Conservation (phyloP, 2,329 filamentous ascomycete genomes). For the Sphaerostilbella broomeana region DNA sequence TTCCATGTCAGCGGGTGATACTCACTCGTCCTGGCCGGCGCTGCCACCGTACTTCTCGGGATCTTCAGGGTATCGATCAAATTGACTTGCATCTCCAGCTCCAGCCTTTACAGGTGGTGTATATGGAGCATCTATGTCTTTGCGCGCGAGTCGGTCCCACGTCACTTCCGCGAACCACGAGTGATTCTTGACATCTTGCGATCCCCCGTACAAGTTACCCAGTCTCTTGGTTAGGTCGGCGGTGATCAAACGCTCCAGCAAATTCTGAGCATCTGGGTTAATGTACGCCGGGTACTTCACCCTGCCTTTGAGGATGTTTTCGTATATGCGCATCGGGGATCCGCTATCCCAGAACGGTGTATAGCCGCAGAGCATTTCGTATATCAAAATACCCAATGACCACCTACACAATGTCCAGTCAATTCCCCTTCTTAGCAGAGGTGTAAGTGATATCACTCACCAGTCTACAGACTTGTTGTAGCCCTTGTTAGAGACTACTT, state of each 20-base stretch:
- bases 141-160: conserved; percentile 88
- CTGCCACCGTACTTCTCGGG: conserved; percentile 79
- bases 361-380: conserved; percentile 98
- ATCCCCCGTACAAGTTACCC: conserved; percentile 86
- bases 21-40: conserved; percentile 76
- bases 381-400: conserved; percentile 96
- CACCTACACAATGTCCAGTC: conserved; percentile 56
- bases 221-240: conserved; percentile 89
- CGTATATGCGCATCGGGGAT: conserved; percentile 98
- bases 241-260: conserved; percentile 89
- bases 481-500: conserved; percentile 97
- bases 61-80: conserved; percentile 97
- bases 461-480: conserved; percentile 99
- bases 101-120: conserved; percentile 93
- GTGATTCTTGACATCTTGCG: conserved; percentile 89
- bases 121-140: conserved; percentile 97
- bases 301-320: conserved; percentile 93
- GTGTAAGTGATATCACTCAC: conserved; percentile 51
- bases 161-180: conserved; percentile 97
- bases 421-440: conserved; percentile 6
- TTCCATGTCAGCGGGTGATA: no score
- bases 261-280: conserved; percentile 86
- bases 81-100: conserved; percentile 91
- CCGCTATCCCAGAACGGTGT: conserved; percentile 99
- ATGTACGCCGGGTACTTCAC: conserved; percentile 97